Evolutionary conservation across 169 alveolate genomes (phyloP).

Genomic region (Plasmodium relictum): DNA sequence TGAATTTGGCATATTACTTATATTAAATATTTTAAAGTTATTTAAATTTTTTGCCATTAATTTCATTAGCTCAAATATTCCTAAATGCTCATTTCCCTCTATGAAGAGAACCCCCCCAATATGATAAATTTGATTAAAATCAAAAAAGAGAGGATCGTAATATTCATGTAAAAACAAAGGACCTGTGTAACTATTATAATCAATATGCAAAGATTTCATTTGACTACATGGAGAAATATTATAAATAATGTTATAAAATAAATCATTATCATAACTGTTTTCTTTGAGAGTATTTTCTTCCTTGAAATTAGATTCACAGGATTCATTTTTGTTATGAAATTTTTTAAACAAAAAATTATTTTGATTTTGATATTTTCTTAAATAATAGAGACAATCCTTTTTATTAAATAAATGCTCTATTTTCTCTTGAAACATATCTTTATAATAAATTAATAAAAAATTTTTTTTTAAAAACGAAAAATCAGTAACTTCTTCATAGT

Average conservation of each 20-base stretch:
- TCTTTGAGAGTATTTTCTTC: not conserved
- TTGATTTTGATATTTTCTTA: not conserved
- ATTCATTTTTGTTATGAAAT: not conserved
- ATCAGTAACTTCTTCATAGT: conserved; percentile 14
- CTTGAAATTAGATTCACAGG: not conserved
- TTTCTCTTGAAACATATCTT: not conserved
- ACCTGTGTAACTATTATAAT: conserved; percentile 66
- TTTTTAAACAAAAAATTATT: not conserved
- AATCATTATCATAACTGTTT: not conserved
- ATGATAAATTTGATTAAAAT: conserved; percentile 71
- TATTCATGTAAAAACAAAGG: conserved; percentile 82
- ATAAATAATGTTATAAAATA: conserved; percentile 23
- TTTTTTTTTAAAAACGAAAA: conserved; percentile 30
- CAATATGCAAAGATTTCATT: conserved; percentile 50
- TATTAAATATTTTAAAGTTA: conserved; percentile 70
- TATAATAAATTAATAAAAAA: conserved; percentile 17
- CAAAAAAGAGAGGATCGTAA: conserved; percentile 79
- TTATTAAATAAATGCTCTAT: conserved; percentile 11
- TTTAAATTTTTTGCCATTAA: conserved; percentile 61
- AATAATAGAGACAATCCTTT: conserved; percentile 38
- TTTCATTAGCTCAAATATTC: conserved; percentile 77
- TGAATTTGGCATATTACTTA: conserved; percentile 82
- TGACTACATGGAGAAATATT: conserved; percentile 50
- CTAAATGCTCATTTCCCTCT: conserved; percentile 80
- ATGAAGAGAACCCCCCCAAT: conserved; percentile 80